phyloP scores from a whole-genome alignment of 1,284 basidiomycete genomes.

The Rhodofomes roseus region DNA sequence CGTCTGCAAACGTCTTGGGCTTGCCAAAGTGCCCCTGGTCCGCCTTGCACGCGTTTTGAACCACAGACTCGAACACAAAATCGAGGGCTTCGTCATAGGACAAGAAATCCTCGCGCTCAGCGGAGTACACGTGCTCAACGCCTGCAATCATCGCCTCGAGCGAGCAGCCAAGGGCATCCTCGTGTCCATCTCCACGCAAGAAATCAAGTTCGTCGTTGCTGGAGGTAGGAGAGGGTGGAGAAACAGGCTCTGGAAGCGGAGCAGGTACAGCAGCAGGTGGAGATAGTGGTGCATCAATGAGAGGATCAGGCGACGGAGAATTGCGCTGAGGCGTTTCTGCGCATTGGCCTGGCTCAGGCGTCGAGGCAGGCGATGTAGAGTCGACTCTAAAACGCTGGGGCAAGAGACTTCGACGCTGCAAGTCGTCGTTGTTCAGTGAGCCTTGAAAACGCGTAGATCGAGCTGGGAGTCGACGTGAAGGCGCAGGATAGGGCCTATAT shows the following conservation, averaged over 20 bases:
- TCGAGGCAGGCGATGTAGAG: slow-evolving; percentile 4
- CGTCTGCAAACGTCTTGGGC: neutral
- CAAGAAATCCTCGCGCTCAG: neutral
- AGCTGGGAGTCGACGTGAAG: slow-evolving; percentile 1
- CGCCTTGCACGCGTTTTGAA: neutral
- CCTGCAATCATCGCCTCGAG: slow-evolving; percentile 5
- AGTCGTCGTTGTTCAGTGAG: slow-evolving; percentile 7
- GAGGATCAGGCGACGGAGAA: neutral
- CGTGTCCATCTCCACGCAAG: neutral
- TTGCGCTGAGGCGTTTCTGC: neutral
- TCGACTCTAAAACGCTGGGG: slow-evolving; percentile 6
- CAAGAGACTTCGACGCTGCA: slow-evolving; percentile 2
- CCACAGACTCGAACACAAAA: slow-evolving; percentile 2
- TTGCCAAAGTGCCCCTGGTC: slow-evolving; percentile 4
- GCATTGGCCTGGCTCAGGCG: neutral
- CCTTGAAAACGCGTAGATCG: slow-evolving; percentile 5
- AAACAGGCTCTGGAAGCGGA: neutral
- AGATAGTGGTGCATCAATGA: neutral
- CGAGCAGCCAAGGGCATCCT: neutral
- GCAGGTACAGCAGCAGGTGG: neutral
- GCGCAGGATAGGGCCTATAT: slow-evolving; percentile 7
- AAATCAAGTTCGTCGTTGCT: slow-evolving; percentile 6
- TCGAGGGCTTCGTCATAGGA: neutral
- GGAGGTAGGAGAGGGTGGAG: slow-evolving; percentile 4
- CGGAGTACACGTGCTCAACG: slow-evolving; percentile 8